Percentiles rank a stretch among this genome's conserved stretches.
Evolutionary conservation across 23 red algal genomes (phyloP).

Genomic region (Gracilaria domingensis): DNA sequence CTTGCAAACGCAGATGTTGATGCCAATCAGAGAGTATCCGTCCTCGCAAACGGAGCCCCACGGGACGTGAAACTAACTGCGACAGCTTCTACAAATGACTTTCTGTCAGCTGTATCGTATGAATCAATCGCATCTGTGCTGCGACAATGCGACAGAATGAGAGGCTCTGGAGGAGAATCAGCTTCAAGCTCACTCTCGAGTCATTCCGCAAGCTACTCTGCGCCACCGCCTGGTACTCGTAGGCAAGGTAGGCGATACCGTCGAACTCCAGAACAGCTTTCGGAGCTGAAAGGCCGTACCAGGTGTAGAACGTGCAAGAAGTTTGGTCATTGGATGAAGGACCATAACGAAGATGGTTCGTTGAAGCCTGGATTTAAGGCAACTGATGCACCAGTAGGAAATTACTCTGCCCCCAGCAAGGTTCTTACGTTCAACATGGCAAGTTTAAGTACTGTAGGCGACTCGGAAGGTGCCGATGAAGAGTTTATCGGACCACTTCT

Average conservation of each 20-base stretch:
- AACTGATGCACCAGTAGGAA: not conserved
- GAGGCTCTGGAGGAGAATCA: not conserved
- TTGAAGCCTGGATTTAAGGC: constrained; percentile 21
- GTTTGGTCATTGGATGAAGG: not conserved
- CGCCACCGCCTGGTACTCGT: no score
- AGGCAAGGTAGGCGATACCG: not conserved
- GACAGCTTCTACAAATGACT: not conserved
- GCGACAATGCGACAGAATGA: not conserved
- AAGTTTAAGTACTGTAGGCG: not conserved
- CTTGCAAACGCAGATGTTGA: not conserved
- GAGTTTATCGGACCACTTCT: constrained; percentile 14
- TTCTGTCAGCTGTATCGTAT: not conserved
- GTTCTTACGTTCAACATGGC: constrained; percentile 4
- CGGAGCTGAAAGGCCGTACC: not conserved
- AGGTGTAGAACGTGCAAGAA: constrained; percentile 4
- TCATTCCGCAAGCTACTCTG: not conserved
- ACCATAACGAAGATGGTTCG: constrained; percentile 28
- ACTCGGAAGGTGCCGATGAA: no score
- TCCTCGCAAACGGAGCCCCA: not conserved
- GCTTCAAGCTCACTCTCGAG: not conserved
- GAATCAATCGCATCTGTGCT: not conserved
- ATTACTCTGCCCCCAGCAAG: no score
- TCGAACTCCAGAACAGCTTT: constrained; percentile 17
- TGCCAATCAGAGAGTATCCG: not conserved
- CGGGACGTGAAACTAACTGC: not conserved